A percentile compares a stretch with the other conserved stretches of the same genome.
Evolutionary conservation across 805 yeast genomes (phyloP).

Genomic region (Pichia scutulata): DNA sequence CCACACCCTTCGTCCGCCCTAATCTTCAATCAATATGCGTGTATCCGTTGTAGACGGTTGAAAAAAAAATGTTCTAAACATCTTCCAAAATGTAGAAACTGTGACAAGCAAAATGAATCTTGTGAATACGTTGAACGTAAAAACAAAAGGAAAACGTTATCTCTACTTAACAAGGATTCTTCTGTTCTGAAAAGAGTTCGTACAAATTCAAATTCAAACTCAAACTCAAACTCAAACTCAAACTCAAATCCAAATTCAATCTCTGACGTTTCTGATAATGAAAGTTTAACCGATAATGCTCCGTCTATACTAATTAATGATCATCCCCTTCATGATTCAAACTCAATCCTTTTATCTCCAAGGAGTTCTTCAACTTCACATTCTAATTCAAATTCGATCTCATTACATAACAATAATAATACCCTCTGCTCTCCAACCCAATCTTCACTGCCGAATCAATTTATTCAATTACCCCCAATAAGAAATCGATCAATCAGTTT

Average conservation of each 20-base stretch:
- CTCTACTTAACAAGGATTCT: neutral
- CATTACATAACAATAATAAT: neutral
- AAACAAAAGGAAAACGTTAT: slow-evolving; percentile 18
- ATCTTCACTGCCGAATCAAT: neutral
- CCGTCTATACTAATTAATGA: neutral
- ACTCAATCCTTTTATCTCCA: neutral
- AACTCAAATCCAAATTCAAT: neutral
- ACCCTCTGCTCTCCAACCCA: neutral
- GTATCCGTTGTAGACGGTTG: slow-evolving; percentile 39
- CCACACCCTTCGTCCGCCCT: neutral
- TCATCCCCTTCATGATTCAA: neutral
- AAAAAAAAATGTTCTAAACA: slow-evolving; percentile 44
- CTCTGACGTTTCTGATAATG: neutral
- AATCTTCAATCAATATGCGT: slow-evolving; percentile 25
- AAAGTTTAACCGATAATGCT: neutral
- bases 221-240: too few species aligned
- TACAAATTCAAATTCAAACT: neutral
- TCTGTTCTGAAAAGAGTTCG: neutral
- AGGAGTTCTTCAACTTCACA: neutral
- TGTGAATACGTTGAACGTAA: slow-evolving; percentile 39
- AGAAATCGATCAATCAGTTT: neutral
- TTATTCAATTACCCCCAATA: slow-evolving; percentile 4
- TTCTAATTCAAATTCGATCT: neutral
- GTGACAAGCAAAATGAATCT: slow-evolving; percentile 29
- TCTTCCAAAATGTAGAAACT: slow-evolving; percentile 37